Base-by-base conservation (phyloP, 208 protist genomes). In the Naegleria fowleri region DNA sequence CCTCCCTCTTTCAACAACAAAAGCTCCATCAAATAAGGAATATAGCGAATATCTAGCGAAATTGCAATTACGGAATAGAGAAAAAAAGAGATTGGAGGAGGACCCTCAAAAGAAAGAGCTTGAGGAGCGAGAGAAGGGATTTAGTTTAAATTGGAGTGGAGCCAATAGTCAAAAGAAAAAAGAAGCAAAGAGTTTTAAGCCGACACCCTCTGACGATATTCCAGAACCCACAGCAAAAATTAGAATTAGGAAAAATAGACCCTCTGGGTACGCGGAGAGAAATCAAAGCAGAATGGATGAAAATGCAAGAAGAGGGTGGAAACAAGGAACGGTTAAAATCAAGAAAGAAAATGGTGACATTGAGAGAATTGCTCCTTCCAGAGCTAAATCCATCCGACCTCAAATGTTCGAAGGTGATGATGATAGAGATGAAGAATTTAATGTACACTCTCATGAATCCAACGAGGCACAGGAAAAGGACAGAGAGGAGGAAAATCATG, bases 101-200 rank as follows among this genome's bases (percentile, higher is more conserved):
- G 76, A 84, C 11, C 76, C 76, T 38, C 16, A 33, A 84, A 40
- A 84, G 33, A 84, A 33, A 33, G 76, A 84, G 39, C 29, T 84
- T 6, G 38, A 84, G 11, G 76, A 84, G 15, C 11, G 29, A 40
- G 76, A 84, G 39, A 7, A 11, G 39, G 76, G 33, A 84, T 84
- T 84, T 40, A 84, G 29, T 40, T 41, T 84, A 40, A 84, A 84
- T 84, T 84, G 76, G 76, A 84, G 38, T 15, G 76, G 76, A 40
- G 76, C 76, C 15, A 84, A 84, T 40, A 40, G 6, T 39, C 9
- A 84, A 16, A 84, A 84, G 33, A 84, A 84, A 40, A 15, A 33
- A 38, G n/a, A 25, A 6, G 1, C 29, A 79, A 33, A 84, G 33
- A 40, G 22, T 84, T 41, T 33, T 11, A 40, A 33, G 76, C 16